Percentiles rank a stretch among this genome's conserved stretches.
Evolutionary conservation across 495 filamentous ascomycete species (phyloP).

Genomic region (Opeltia flavorubescens): DNA sequence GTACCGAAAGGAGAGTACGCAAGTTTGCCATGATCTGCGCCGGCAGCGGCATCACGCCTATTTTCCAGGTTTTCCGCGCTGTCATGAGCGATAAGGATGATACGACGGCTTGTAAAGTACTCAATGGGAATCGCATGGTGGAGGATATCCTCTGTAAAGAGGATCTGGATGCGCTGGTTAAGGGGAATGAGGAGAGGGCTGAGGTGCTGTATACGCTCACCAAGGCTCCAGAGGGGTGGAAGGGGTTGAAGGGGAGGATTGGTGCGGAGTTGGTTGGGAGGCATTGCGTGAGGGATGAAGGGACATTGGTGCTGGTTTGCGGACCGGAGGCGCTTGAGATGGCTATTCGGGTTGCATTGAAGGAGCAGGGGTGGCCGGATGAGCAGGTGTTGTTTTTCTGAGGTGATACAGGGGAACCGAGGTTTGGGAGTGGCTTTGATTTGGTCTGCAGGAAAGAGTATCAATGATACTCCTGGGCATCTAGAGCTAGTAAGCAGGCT

Average conservation of each 20-base stretch:
- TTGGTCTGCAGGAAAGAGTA: too few relatives aligned
- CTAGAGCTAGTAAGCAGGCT: too few relatives aligned
- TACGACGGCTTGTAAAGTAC: conserved; percentile 48
- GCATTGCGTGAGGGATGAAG: conserved; percentile 37
- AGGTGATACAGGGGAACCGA: background rate
- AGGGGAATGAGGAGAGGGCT: conserved; percentile 38
- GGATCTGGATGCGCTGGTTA: conserved; percentile 55
- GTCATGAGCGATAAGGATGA: conserved; percentile 49
- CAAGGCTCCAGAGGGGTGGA: conserved; percentile 47
- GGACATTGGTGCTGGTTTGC: conserved; percentile 66
- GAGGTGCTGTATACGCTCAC: conserved; percentile 63
- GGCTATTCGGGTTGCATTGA: conserved; percentile 45
- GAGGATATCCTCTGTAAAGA: conserved; percentile 73
- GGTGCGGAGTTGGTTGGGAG: conserved; percentile 44
- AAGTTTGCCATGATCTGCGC: conserved; percentile 82
- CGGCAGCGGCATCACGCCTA: conserved; percentile 81
- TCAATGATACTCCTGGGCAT: too few relatives aligned
- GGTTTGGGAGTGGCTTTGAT: too few relatives aligned
- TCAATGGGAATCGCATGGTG: conserved; percentile 67
- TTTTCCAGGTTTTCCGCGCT: conserved; percentile 76
- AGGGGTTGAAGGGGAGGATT: conserved; percentile 57
- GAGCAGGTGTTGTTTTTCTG: conserved; percentile 79
- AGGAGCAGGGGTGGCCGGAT: conserved; percentile 60
- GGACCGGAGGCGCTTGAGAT: conserved; percentile 72
- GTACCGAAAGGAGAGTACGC: conserved; percentile 41